phyloP scores from a whole-genome alignment of 805 yeast genomes.

The Candida fluviatilis region DNA sequence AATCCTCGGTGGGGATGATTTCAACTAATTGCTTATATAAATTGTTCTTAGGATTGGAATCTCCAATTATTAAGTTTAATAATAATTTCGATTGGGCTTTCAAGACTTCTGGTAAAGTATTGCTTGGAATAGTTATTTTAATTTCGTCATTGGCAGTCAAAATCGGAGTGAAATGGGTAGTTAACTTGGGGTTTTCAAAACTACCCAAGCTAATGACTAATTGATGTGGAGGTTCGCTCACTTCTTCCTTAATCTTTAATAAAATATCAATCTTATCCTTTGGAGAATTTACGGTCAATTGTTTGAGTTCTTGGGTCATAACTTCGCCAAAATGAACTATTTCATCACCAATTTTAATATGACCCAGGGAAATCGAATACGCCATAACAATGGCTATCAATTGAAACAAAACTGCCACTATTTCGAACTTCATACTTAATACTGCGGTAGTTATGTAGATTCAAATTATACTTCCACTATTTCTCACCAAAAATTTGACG shows the following conservation, averaged over 20 bases:
- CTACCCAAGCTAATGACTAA: slow-evolving; percentile 26
- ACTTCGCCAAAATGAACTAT: slow-evolving; percentile 25
- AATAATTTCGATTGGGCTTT: slow-evolving; percentile 27
- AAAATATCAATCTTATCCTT: slow-evolving; percentile 28
- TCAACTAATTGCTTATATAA: slow-evolving; percentile 25
- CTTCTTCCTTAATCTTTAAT: slow-evolving; percentile 19
- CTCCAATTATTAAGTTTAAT: slow-evolving; percentile 30
- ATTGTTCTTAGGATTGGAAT: slow-evolving; percentile 15
- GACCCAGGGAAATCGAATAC: slow-evolving; percentile 25
- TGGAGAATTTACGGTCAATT: slow-evolving; percentile 24
- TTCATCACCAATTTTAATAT: slow-evolving; percentile 22
- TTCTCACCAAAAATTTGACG: slow-evolving; percentile 8
- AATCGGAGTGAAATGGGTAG: slow-evolving; percentile 28
- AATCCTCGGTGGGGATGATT: slow-evolving; percentile 24
- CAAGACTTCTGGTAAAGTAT: slow-evolving; percentile 33
- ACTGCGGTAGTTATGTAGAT: background rate
- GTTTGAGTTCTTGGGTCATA: slow-evolving; percentile 26
- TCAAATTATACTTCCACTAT: background rate
- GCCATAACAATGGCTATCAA: slow-evolving; percentile 21
- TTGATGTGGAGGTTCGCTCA: slow-evolving; percentile 30
- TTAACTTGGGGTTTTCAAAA: slow-evolving; percentile 24
- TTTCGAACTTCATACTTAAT: slow-evolving; percentile 17
- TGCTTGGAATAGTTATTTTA: slow-evolving; percentile 20
- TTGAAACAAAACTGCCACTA: slow-evolving; percentile 14
- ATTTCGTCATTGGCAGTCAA: slow-evolving; percentile 17